Percentiles rank a stretch among this genome's conserved stretches.
Conservation (phyloP, 352 stramenopile species). For the Nothophytophthora sp. region DNA sequence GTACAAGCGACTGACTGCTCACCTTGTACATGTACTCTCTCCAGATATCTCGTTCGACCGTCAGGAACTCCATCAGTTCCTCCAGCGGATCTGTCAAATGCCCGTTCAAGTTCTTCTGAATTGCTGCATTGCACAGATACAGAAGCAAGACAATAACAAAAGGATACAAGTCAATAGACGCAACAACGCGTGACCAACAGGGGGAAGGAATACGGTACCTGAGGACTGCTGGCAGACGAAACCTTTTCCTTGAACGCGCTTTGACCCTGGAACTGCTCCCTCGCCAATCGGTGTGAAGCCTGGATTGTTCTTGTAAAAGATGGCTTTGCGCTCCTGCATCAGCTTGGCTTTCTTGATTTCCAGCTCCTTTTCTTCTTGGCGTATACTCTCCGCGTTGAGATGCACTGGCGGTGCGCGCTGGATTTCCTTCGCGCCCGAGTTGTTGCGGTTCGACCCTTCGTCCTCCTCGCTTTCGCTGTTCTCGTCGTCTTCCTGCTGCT, state of each 20-base stretch:
- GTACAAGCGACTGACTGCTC: neutral
- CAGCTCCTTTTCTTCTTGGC: slow-evolving; percentile 45
- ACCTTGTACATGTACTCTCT: slow-evolving; percentile 86
- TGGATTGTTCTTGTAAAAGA: slow-evolving; percentile 82
- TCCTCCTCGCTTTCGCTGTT: slow-evolving; percentile 30
- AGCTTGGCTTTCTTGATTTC: slow-evolving; percentile 51
- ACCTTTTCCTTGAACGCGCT: slow-evolving; percentile 44
- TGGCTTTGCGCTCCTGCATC: slow-evolving; percentile 53
- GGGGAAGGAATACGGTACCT: slow-evolving; percentile 27
- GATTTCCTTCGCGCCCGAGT: slow-evolving; percentile 38
- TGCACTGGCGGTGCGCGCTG: slow-evolving; percentile 34
- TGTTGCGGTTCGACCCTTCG: slow-evolving; percentile 53
- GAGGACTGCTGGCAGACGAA: slow-evolving; percentile 80
- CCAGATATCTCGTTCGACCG: slow-evolving; percentile 77
- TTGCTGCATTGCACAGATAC: slow-evolving; percentile 28
- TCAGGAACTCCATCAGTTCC: slow-evolving; percentile 81
- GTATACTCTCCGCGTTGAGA: slow-evolving; percentile 37
- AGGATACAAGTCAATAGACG: neutral
- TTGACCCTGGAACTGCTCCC: slow-evolving; percentile 18
- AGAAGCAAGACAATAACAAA: slow-evolving; percentile 1
- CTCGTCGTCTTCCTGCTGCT: slow-evolving; percentile 8
- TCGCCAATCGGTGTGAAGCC: slow-evolving; percentile 53
- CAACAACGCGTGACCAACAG: neutral
- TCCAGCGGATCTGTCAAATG: slow-evolving; percentile 78
- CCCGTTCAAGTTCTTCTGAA: slow-evolving; percentile 71